Evolutionary conservation across 306 rosid genomes (phyloP).

Genomic region (Fragaria ananassa): DNA sequence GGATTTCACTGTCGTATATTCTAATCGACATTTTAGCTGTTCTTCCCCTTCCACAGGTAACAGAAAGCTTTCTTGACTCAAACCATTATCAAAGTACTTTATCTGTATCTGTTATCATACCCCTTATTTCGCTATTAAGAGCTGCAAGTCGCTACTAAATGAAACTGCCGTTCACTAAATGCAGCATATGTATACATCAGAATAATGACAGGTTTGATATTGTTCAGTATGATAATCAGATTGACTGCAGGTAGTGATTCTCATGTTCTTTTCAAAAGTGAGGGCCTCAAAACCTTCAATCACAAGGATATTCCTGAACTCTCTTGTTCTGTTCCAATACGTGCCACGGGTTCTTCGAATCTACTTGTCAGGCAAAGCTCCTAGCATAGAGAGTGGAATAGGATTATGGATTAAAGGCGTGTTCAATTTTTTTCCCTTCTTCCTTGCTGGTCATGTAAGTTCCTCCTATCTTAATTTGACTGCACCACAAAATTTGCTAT

Average conservation of each 20-base stretch:
- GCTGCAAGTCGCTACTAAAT: background rate
- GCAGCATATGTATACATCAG: background rate
- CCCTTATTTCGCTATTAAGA: background rate
- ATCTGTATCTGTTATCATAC: background rate
- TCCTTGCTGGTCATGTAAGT: constrained; percentile 31
- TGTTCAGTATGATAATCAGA: background rate
- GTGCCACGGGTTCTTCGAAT: constrained; percentile 9
- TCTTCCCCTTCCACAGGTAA: constrained; percentile 15
- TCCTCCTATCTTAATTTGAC: background rate
- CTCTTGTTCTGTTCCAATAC: constrained; percentile 12
- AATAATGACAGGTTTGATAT: background rate
- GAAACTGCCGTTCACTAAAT: background rate
- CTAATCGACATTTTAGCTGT: constrained; percentile 5
- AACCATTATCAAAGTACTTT: background rate
- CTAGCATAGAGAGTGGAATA: background rate
- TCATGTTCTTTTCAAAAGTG: constrained; percentile 10
- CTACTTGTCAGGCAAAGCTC: constrained; percentile 10
- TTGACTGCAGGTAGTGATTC: constrained; percentile 11
- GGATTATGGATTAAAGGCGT: constrained; percentile 3
- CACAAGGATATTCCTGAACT: background rate
- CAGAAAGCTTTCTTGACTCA: background rate
- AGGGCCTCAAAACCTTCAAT: background rate
- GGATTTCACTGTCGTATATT: background rate
- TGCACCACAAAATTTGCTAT: background rate
- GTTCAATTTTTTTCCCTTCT: constrained; percentile 24